Percentiles rank a stretch among this genome's conserved stretches.
Evolutionary conservation across 2,329 filamentous ascomycete genomes (phyloP).

Genomic region (Hypoxylon sp.): DNA sequence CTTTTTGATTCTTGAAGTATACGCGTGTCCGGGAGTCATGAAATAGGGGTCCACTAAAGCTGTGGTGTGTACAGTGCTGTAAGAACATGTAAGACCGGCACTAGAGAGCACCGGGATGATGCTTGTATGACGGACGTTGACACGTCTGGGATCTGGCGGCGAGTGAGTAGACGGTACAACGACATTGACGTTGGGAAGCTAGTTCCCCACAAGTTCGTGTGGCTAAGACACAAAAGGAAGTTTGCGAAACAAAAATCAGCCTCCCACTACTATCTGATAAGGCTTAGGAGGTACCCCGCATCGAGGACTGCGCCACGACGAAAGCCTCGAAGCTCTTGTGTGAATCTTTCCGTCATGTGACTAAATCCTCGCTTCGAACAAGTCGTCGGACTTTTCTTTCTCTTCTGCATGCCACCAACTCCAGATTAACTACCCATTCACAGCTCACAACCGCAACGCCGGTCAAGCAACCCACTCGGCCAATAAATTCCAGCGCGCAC

Average conservation of each 20-base stretch:
- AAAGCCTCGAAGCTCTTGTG: not conserved
- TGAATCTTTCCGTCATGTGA: not conserved
- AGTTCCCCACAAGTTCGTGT: conserved; percentile 34
- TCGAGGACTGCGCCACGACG: conserved; percentile 18
- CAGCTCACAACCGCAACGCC: not conserved
- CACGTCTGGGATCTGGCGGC: conserved; percentile 1
- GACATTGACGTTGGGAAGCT: conserved; percentile 5
- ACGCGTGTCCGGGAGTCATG: conserved; percentile 3
- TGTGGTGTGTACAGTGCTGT: not conserved
- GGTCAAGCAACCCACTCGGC: not conserved
- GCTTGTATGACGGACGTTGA: conserved; percentile 23
- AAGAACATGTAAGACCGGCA: not conserved
- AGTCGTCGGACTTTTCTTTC: conserved; percentile 10
- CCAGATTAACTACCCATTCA: not conserved
- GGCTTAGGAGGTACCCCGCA: conserved; percentile 24
- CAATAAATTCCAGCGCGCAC: conserved; percentile 7
- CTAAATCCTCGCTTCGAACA: not conserved
- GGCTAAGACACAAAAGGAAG: conserved; percentile 6
- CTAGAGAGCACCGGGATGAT: conserved; percentile 16
- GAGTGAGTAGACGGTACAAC: conserved; percentile 2
- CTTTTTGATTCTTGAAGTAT: conserved; percentile 1
- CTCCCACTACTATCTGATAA: conserved; percentile 17
- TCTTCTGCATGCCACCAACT: conserved; percentile 1
- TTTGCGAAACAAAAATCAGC: conserved; percentile 4
- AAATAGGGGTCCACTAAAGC: conserved; percentile 9